Percentiles rank a stretch among this genome's conserved stretches.
Evolutionary conservation across 768 basidiomycete species (phyloP).

Genomic region (Clavulina sp.): DNA sequence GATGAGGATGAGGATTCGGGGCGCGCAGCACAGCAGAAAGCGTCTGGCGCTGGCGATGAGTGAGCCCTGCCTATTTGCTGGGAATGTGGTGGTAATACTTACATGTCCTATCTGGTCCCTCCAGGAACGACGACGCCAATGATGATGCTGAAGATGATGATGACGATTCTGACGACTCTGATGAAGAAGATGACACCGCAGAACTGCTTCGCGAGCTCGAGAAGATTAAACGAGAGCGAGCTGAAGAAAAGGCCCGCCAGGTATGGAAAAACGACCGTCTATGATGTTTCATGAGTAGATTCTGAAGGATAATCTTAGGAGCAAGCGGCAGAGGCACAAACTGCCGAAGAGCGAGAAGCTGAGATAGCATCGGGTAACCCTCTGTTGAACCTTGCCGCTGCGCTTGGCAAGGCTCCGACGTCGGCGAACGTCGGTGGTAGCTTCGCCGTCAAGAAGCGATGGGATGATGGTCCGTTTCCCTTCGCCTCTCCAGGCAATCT

Average conservation of each 20-base stretch:
- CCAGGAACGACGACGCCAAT: conserved; percentile 16
- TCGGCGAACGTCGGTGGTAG: conserved; percentile 63
- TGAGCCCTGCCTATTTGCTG: too few species aligned
- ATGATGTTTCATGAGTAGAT: not conserved
- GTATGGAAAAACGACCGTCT: conserved; percentile 13
- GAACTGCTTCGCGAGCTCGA: conserved; percentile 93
- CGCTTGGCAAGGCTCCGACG: conserved; percentile 55
- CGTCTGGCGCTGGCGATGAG: not conserved
- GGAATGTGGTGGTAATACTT: too few species aligned
- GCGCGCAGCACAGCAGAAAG: conserved; percentile 19
- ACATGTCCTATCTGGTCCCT: not conserved
- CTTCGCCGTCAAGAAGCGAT: conserved; percentile 81
- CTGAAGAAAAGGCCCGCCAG: conserved; percentile 69
- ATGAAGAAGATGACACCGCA: conserved; percentile 83
- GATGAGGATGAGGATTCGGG: conserved; percentile 30
- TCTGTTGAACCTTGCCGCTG: conserved; percentile 76
- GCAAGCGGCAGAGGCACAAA: conserved; percentile 47
- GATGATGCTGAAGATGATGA: conserved; percentile 18
- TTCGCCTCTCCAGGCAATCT: conserved; percentile 6
- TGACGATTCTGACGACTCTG: conserved; percentile 27
- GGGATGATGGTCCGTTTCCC: conserved; percentile 68
- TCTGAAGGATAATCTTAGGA: conserved; percentile 28
- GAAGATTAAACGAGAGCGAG: conserved; percentile 92
- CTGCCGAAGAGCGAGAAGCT: conserved; percentile 36
- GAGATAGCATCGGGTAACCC: conserved; percentile 82